Conservation (phyloP, 1,284 basidiomycete genomes). For the Ceratobasidium sp. region DNA sequence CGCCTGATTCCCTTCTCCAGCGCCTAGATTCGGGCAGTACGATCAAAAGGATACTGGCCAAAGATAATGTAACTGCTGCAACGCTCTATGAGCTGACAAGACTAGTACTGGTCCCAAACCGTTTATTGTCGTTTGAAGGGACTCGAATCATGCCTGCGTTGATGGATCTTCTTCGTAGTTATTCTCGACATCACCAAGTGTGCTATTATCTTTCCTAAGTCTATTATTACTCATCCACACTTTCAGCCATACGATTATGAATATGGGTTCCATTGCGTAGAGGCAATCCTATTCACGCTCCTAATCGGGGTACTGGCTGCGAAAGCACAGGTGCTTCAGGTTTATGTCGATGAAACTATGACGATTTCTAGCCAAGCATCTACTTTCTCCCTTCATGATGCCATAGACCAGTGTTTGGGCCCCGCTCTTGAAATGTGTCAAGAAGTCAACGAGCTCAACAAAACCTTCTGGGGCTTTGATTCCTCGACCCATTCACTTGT, state of each 20-base stretch:
- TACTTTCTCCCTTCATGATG: neutral
- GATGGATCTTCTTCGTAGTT: neutral
- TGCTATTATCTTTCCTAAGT: neutral
- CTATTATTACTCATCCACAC: neutral
- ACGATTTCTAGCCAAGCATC: neutral
- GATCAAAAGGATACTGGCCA: neutral
- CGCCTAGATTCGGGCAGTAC: neutral
- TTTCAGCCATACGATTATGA: neutral
- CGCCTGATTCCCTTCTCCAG: neutral
- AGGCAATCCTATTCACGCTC: neutral
- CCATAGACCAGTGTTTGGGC: neutral
- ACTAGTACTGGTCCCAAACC: neutral
- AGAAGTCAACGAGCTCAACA: neutral
- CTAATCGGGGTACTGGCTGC: neutral
- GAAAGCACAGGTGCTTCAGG: neutral
- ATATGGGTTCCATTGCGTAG: slow-evolving; percentile 1
- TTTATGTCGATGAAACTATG: neutral
- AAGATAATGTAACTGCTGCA: neutral
- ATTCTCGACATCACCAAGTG: neutral
- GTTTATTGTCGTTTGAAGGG: neutral
- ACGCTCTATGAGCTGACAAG: neutral
- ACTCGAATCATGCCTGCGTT: neutral
- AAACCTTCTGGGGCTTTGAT: neutral
- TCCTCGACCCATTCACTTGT: neutral
- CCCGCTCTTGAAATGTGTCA: neutral